Evolutionary conservation across 2,329 filamentous ascomycete genomes (phyloP).

Genomic region (Paracorniculantispora psalliotae): DNA sequence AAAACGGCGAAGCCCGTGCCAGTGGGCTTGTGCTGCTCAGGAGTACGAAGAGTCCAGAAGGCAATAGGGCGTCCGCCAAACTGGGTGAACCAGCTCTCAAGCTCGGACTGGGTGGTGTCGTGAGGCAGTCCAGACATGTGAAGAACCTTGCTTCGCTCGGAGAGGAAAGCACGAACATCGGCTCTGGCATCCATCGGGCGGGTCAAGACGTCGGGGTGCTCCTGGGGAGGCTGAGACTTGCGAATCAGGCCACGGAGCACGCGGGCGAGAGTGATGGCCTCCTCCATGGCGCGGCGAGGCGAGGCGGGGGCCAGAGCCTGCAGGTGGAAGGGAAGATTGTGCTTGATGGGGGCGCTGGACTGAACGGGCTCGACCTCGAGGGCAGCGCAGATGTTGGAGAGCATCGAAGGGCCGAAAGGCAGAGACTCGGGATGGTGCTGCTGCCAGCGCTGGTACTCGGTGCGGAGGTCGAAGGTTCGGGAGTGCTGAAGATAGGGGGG

Average conservation of each 20-base stretch:
- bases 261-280: conserved; percentile 87
- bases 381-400: conserved; percentile 96
- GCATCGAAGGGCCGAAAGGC: conserved; percentile 89
- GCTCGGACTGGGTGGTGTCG: conserved; percentile 95
- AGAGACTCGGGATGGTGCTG: conserved; percentile 96
- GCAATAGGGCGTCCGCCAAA: conserved; percentile 96
- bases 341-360: conserved; percentile 96
- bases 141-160: conserved; percentile 94
- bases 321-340: conserved; percentile 95
- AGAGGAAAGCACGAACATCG: conserved; percentile 92
- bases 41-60: conserved; percentile 96
- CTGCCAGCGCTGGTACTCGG: conserved; percentile 98
- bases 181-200: conserved; percentile 95
- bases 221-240: conserved; percentile 90
- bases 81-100: conserved; percentile 99
- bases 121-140: conserved; percentile 97
- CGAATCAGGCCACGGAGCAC: conserved; percentile 89
- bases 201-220: conserved; percentile 91
- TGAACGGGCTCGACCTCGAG: conserved; percentile 97
- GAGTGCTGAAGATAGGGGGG: conserved; percentile 97
- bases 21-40: conserved; percentile 99
- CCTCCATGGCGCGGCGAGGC: conserved; percentile 93
- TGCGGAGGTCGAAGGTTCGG: conserved; percentile 91
- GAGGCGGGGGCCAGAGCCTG: conserved; percentile 94
- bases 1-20: conserved; percentile 98